phyloP scores from a whole-genome alignment of 139 green algal genomes.

The Yamagishiella unicocca region DNA sequence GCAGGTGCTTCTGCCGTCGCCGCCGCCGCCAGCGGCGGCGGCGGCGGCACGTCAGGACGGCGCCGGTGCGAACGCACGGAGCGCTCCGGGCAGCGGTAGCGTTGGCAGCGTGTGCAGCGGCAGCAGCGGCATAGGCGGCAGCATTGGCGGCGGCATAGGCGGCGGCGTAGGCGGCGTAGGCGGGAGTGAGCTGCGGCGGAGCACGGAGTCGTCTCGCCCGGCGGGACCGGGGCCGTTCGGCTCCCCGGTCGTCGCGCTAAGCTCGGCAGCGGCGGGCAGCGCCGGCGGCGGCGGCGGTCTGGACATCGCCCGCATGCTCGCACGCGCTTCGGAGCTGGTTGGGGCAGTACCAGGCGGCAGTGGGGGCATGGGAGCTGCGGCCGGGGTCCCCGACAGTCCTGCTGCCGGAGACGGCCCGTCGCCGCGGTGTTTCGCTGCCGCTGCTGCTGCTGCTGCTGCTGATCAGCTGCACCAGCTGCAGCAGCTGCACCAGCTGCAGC shows the following conservation, averaged over 20 bases:
- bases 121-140: neutral
- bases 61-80: neutral
- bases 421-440: too few relatives aligned
- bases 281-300: slow-evolving; percentile 4
- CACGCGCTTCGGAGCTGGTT: slow-evolving; percentile 26
- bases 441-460: neutral
- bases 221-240: neutral
- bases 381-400: neutral
- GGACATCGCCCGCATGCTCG: slow-evolving; percentile 26
- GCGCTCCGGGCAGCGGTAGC: neutral
- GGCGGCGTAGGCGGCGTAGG: too few relatives aligned
- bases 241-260: neutral
- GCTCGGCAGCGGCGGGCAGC: neutral
- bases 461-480: neutral
- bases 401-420: neutral
- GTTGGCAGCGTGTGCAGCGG: too few relatives aligned
- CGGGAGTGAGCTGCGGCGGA: neutral
- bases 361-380: neutral
- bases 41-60: neutral
- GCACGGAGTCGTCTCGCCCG: neutral
- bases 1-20: neutral
- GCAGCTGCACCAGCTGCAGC: neutral
- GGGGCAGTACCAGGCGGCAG: neutral
- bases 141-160: neutral
- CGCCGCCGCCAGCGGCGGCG: too few relatives aligned